phyloP scores from a whole-genome alignment of 164 flowering plant genomes.

The Tinospora cordifolia region DNA sequence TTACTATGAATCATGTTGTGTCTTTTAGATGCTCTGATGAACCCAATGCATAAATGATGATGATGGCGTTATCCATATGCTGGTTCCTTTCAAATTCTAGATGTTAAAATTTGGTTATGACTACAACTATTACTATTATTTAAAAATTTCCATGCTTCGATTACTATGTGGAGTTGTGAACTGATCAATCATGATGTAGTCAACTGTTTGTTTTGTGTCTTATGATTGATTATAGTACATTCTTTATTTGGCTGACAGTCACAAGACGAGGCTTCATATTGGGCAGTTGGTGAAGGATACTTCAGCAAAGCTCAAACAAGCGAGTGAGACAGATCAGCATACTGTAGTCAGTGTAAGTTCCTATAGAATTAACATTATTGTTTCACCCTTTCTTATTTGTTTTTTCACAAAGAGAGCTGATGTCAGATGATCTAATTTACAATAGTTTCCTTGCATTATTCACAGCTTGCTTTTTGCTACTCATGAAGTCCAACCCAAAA shows the following conservation, averaged over 20 bases:
- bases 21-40: too few relatives aligned
- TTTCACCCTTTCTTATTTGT: background rate
- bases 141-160: too few relatives aligned
- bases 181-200: too few relatives aligned
- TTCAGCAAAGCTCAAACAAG: constrained; percentile 55
- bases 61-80: too few relatives aligned
- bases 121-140: too few relatives aligned
- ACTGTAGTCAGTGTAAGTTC: constrained; percentile 51
- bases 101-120: too few relatives aligned
- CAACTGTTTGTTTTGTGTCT: background rate
- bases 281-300: constrained; percentile 61
- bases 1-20: too few relatives aligned
- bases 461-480: background rate
- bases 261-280: constrained; percentile 53
- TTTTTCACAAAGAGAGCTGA: background rate
- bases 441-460: background rate
- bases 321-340: constrained; percentile 55
- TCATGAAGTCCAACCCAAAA: background rate
- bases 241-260: constrained; percentile 26
- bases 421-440: background rate
- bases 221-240: background rate
- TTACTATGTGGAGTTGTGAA: too few relatives aligned
- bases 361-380: background rate
- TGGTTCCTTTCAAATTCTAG: too few relatives aligned
- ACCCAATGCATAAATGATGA: too few relatives aligned